Evolutionary conservation across 352 stramenopile genomes (phyloP), one percentile per base, ranked within the genome.

Genomic region (Pythium dissimile): DNA sequence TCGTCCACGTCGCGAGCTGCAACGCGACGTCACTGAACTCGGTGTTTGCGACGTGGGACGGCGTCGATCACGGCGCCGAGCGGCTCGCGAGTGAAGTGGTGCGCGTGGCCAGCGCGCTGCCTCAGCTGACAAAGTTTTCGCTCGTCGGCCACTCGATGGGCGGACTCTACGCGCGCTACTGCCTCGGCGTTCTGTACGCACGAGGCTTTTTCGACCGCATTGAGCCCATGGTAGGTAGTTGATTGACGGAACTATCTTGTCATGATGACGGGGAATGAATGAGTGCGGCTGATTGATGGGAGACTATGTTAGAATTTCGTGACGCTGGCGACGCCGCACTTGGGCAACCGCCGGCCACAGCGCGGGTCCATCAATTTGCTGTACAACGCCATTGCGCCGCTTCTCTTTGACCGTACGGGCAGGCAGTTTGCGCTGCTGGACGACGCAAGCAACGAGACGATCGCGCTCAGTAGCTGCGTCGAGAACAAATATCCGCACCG

Each of bases 111-210:
- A 46, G n/a, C 16, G 54, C 63, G n/a, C 86, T 89, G 74, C 78
- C 83, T 5, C 60, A 71, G 3, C 60, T 93, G 31, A 34, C 60
- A 27, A 88, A 87, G 59, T 70, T 94, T 21, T 94, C 84, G 24
- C 68, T 91, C 54, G 61, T 90, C 26, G 84, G 81, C 5, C 84
- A 94, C 54, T 94, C 84, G 28, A 73, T 94, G 12, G 84, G 84
- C 42, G 84, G 84, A 2, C 67, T 94, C 21, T 94, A 94, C 59
- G 71, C 74, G n/a, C 75, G 84, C 41, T 94, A 88, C 64, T 88
- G 75, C 59, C 70, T 89, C 50, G 81, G 77, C 6, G 31, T 91
- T 46, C 54, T 94, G 30, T 80, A 80, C 32, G 44, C 62, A 16
- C 68, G 77, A 26, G 76, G 81, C 9, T 94, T 94, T 70, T 94